phyloP scores from a whole-genome alignment of 768 basidiomycete genomes.

The Auricularia cornea region DNA sequence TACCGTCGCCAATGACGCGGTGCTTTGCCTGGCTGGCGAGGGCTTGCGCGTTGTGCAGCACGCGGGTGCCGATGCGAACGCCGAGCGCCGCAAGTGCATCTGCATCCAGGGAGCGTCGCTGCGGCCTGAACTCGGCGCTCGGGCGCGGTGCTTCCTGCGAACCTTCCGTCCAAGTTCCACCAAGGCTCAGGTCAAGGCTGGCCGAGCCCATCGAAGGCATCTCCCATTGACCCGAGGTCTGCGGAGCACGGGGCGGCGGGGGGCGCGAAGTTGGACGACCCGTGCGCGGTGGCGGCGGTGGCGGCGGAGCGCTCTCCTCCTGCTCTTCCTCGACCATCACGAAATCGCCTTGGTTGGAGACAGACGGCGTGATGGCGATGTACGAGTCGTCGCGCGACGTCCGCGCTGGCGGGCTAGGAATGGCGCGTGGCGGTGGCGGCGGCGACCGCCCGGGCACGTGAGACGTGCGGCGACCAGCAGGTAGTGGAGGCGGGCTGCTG shows the following conservation, averaged over 20 bases:
- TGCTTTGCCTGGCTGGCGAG: constrained; percentile 72
- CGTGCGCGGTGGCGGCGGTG: constrained; percentile 35
- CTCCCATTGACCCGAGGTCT: constrained; percentile 46
- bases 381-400: neutral
- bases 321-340: constrained; percentile 52
- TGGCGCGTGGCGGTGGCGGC: constrained; percentile 1
- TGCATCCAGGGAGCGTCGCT: constrained; percentile 33
- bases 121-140: constrained; percentile 1
- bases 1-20: constrained; percentile 74
- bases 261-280: constrained; percentile 30
- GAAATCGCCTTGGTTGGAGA: constrained; percentile 32
- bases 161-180: neutral
- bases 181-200: constrained; percentile 37
- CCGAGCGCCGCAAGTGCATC: constrained; percentile 67
- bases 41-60: constrained; percentile 59
- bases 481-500: constrained; percentile 26
- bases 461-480: constrained; percentile 15
- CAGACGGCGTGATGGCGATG: neutral
- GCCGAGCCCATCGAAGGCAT: constrained; percentile 51
- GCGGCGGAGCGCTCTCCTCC: constrained; percentile 19
- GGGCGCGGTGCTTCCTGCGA: neutral
- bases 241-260: constrained; percentile 14
- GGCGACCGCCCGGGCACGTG: constrained; percentile 1
- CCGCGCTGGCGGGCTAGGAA: neutral
- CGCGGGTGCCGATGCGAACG: constrained; percentile 65